phyloP scores from a whole-genome alignment of 129 eudicot genomes.

The Lactuca saligna region DNA sequence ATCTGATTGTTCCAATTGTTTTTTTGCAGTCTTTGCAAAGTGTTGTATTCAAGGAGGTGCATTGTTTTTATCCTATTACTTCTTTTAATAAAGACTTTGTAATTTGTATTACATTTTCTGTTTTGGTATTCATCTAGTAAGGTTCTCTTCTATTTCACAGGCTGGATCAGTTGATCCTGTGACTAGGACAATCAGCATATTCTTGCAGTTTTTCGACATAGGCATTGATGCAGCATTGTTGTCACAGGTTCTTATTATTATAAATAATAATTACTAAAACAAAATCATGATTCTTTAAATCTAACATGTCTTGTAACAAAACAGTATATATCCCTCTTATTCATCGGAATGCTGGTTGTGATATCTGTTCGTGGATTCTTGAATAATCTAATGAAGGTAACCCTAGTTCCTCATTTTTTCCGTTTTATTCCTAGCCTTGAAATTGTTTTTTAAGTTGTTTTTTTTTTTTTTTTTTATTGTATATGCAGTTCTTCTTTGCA shows the following conservation, averaged over 20 bases:
- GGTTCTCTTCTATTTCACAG: conserved; percentile 38
- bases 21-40: conserved; percentile 94
- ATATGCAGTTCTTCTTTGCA: conserved; percentile 93
- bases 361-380: conserved; percentile 96
- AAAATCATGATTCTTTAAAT: conserved; percentile 4
- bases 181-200: conserved; percentile 87
- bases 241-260: conserved; percentile 70
- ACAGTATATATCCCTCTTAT: conserved; percentile 93
- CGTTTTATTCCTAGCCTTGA: background rate
- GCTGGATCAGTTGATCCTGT: conserved; percentile 97
- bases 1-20: conserved; percentile 27
- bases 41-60: conserved; percentile 96
- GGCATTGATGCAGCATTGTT: conserved; percentile 81
- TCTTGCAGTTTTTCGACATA: conserved; percentile 84
- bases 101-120: background rate
- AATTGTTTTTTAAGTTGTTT: background rate
- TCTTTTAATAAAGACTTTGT: background rate
- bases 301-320: conserved; percentile 8
- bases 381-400: conserved; percentile 90
- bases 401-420: conserved; percentile 17
- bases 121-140: background rate
- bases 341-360: conserved; percentile 94
- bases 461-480: conserved; percentile 3
- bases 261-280: background rate
- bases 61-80: conserved; percentile 18